phyloP scores from a whole-genome alignment of 345 rosid species.

The Ailanthus altissimus region DNA sequence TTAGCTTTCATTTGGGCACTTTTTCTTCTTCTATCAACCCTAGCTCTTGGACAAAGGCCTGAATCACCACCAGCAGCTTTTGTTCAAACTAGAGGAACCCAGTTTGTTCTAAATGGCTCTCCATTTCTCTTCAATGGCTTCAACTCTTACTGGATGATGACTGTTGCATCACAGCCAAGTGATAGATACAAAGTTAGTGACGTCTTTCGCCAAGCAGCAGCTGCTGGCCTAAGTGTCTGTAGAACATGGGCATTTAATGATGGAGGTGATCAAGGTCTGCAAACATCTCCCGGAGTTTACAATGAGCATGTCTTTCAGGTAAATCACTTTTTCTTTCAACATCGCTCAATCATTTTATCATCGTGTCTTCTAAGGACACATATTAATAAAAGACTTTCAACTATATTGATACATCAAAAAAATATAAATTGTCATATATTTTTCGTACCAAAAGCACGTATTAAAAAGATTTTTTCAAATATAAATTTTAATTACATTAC shows the following conservation, averaged over 20 bases:
- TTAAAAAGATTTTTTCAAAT: no score
- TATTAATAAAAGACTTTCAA: no score
- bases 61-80: conserved; percentile 22
- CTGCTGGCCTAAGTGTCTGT: conserved; percentile 42
- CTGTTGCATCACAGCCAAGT: conserved; percentile 30
- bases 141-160: conserved; percentile 58
- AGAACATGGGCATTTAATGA: conserved; percentile 59
- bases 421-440: no score
- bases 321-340: neutral
- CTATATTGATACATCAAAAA: no score
- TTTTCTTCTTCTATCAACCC: conserved; percentile 5
- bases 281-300: conserved; percentile 44
- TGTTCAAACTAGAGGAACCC: conserved; percentile 32
- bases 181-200: conserved; percentile 32
- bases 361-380: neutral
- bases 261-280: conserved; percentile 41
- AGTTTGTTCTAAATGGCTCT: conserved; percentile 35
- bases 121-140: conserved; percentile 52
- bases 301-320: conserved; percentile 45
- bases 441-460: no score
- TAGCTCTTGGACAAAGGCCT: conserved; percentile 10
- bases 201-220: conserved; percentile 37
- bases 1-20: conserved; percentile 5
- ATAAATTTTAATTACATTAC: no score
- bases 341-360: neutral